A percentile compares a stretch with the other conserved stretches of the same genome.
Evolutionary conservation across 495 filamentous ascomycete genomes (phyloP).

Genomic region (Cudoniella acicularis): DNA sequence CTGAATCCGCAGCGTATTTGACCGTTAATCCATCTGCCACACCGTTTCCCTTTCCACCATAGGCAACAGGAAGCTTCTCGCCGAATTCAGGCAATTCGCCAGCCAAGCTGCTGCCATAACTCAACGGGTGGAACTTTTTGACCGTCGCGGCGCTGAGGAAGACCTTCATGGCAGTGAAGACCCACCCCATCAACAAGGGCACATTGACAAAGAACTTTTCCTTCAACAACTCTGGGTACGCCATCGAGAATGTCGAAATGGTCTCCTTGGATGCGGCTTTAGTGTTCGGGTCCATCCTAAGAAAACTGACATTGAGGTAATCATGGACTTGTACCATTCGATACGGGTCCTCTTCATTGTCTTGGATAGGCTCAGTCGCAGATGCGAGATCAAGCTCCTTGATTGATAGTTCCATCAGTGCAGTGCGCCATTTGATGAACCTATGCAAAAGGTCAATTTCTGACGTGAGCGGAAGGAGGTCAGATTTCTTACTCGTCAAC

Average conservation of each 20-base stretch:
- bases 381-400: conserved; percentile 61
- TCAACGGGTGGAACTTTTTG: conserved; percentile 81
- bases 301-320: conserved; percentile 77
- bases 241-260: conserved; percentile 69
- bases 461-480: not conserved
- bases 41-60: conserved; percentile 65
- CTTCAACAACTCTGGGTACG: conserved; percentile 83
- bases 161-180: conserved; percentile 75
- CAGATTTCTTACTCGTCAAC: conserved; percentile 61
- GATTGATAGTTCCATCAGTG: conserved; percentile 80
- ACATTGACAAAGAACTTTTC: conserved; percentile 95
- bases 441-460: conserved; percentile 37
- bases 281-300: conserved; percentile 65
- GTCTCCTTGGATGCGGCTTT: conserved; percentile 71
- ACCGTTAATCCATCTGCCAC: conserved; percentile 32
- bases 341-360: conserved; percentile 73
- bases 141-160: conserved; percentile 74
- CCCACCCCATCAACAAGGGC: conserved; percentile 81
- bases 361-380: conserved; percentile 68
- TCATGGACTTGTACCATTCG: conserved; percentile 89
- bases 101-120: conserved; percentile 66
- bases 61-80: conserved; percentile 57
- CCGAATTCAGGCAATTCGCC: conserved; percentile 53
- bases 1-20: conserved; percentile 16
- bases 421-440: conserved; percentile 81